Base-by-base conservation (phyloP, 2,329 filamentous ascomycete species). In the Chrysosporium queenslandicum region DNA sequence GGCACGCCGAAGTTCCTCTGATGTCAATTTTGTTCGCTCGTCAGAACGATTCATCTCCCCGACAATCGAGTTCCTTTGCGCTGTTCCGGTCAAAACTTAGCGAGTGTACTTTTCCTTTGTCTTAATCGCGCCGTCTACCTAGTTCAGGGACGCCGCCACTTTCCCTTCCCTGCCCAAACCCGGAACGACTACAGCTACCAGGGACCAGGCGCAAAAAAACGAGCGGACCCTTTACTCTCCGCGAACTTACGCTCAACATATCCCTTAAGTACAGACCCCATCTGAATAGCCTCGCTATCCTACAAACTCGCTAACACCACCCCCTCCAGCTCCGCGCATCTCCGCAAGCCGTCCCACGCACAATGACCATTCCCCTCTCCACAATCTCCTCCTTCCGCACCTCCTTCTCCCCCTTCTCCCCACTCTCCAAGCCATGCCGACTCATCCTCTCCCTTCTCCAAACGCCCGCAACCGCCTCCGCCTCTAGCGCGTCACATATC, bases 321-420 rank as follows among this genome's bases (percentile, higher is more conserved):
- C 36, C 8, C 23, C 32, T 23, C 25, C 18, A 23, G 25, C 40
- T 43, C 29, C 18, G n/a, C 14, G 25, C 42, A n/a, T n/a, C n/a
- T n/a, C n/a, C n/a, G n/a, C n/a, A n/a, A n/a, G n/a, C n/a, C n/a
- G n/a, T 16, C 29, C 40, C 36, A 18, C 29, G 11, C 25, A 64
- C 53, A 56, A 68, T 66, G 68, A 55, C 67, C 41, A 64, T 71
- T 57, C 68, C 68, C 41, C 61, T 69, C 54, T 62, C 66, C 67
- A 64, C 62, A 40, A 71, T 74, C 58, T 91, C 89, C 68, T 81
- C 88, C 67, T 82, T 97, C 63, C 82, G 79, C 63, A 85, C 88
- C 59, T 82, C 81, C 67, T 96, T 97, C 81, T 95, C 94, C 72
- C 91, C 92, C 36, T 97, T 97, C 79, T 85, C 82, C 25, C 72